Evolutionary conservation across 495 filamentous ascomycete genomes (phyloP).

Genomic region (Penicillium salamii): DNA sequence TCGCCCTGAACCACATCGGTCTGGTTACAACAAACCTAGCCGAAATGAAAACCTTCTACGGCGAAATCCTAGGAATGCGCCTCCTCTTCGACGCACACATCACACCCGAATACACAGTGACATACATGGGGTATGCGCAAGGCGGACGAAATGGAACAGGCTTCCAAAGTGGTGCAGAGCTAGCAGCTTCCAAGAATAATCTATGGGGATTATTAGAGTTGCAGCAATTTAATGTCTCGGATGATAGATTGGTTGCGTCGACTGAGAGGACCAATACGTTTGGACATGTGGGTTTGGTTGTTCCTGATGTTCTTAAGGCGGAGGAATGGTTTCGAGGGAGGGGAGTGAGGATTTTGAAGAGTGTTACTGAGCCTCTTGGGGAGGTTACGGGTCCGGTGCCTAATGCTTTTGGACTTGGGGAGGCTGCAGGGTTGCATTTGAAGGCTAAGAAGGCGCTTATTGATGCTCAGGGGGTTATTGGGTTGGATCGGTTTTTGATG

Average conservation of each 20-base stretch:
- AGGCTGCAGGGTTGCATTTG: constrained; percentile 1
- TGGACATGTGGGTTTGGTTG: constrained; percentile 25
- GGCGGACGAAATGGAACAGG: constrained; percentile 35
- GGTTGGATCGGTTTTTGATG: constrained; percentile 19
- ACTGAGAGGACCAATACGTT: constrained; percentile 19
- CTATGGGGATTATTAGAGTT: constrained; percentile 31
- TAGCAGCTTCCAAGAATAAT: constrained; percentile 28
- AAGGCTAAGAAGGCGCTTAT: not conserved
- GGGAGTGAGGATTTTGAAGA: constrained; percentile 21
- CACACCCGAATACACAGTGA: constrained; percentile 21
- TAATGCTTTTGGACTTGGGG: constrained; percentile 13
- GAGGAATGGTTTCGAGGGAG: constrained; percentile 18
- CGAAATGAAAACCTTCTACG: constrained; percentile 28
- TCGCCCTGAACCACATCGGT: constrained; percentile 31
- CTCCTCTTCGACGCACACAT: constrained; percentile 28
- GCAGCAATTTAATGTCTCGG: constrained; percentile 16
- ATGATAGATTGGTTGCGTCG: constrained; percentile 9
- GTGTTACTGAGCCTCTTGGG: constrained; percentile 12
- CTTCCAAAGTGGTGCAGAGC: constrained; percentile 28
- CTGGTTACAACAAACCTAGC: constrained; percentile 25
- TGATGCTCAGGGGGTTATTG: constrained; percentile 6
- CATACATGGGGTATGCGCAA: constrained; percentile 28
- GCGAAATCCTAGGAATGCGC: constrained; percentile 31
- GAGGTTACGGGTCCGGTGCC: constrained; percentile 5
- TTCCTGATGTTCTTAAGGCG: constrained; percentile 20